Percentiles rank a stretch among this genome's conserved stretches.
Conservation (phyloP, 306 rosid species). For the Prinsepia uniflora region DNA sequence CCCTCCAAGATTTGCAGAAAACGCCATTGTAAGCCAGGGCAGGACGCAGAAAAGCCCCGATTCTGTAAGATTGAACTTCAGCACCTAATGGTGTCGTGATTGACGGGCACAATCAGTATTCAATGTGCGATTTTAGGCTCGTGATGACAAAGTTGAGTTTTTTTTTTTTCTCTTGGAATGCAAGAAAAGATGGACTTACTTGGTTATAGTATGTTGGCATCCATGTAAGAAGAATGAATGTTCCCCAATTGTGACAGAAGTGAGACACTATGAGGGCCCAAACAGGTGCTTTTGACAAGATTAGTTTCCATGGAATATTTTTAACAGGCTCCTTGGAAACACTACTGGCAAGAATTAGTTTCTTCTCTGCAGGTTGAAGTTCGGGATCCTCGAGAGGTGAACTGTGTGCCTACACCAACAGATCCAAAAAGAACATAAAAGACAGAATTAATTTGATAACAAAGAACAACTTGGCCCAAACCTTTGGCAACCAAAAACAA, state of each 20-base stretch:
- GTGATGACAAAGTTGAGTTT: no score
- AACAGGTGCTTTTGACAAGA: conserved; percentile 89
- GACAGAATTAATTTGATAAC: neutral
- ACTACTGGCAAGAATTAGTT: conserved; percentile 52
- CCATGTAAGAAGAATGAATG: conserved; percentile 98
- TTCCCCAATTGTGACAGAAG: conserved; percentile 99
- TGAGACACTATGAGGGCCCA: conserved; percentile 95
- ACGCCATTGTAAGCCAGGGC: conserved; percentile 95
- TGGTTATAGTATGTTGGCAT: conserved; percentile 99
- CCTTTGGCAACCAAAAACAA: no score
- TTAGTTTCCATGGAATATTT: conserved; percentile 79
- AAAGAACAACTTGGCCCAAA: neutral
- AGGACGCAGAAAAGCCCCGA: conserved; percentile 85
- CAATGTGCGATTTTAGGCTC: neutral
- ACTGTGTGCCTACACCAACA: conserved; percentile 65
- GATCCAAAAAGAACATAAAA: conserved; percentile 12
- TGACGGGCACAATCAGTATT: conserved; percentile 14
- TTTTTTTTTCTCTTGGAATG: neutral
- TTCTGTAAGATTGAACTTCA: conserved; percentile 98
- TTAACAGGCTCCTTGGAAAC: conserved; percentile 81
- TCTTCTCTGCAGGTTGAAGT: conserved; percentile 73
- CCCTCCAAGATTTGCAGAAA: conserved; percentile 93
- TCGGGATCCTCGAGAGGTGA: conserved; percentile 95
- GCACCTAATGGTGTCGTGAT: conserved; percentile 50
- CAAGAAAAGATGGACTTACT: conserved; percentile 43